Conservation (phyloP, 1,284 basidiomycete genomes). For the Cryptococcus amylolentus region DNA sequence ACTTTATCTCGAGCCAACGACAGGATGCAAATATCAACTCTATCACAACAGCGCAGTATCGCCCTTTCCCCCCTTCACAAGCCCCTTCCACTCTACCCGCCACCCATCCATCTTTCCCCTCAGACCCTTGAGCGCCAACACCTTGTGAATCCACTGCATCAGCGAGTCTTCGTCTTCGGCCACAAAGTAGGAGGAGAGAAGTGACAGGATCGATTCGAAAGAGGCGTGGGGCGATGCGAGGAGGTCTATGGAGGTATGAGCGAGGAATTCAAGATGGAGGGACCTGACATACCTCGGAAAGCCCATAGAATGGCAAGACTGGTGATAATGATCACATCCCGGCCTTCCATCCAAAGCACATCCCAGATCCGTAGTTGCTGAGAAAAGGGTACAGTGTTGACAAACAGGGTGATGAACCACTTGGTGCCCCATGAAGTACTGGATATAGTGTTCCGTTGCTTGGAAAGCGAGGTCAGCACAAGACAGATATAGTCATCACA, state of each 20-base stretch:
- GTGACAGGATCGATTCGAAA: slow-evolving; percentile 84
- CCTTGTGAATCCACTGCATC: slow-evolving; percentile 72
- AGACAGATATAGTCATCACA: not conserved
- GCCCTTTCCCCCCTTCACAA: slow-evolving; percentile 35
- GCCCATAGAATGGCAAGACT: slow-evolving; percentile 87
- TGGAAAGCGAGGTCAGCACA: not conserved
- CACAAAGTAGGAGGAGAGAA: slow-evolving; percentile 86
- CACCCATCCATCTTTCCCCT: slow-evolving; percentile 60
- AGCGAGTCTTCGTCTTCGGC: slow-evolving; percentile 80
- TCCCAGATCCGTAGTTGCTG: slow-evolving; percentile 95
- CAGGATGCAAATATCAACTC: not conserved
- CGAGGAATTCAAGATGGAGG: not conserved
- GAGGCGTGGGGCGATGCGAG: slow-evolving; percentile 55
- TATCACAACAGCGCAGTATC: slow-evolving; percentile 30
- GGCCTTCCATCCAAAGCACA: slow-evolving; percentile 82
- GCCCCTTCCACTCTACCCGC: slow-evolving; percentile 36
- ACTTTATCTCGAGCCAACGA: no score
- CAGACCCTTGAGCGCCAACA: slow-evolving; percentile 67
- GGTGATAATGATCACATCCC: slow-evolving; percentile 79
- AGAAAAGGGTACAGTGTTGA: slow-evolving; percentile 94
- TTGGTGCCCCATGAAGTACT: slow-evolving; percentile 95
- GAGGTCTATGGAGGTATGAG: slow-evolving; percentile 12
- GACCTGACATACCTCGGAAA: slow-evolving; percentile 62
- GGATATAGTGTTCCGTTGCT: slow-evolving; percentile 79
- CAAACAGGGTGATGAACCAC: slow-evolving; percentile 98